phyloP scores from a whole-genome alignment of 805 yeast genomes.

The Candida adriatica region DNA sequence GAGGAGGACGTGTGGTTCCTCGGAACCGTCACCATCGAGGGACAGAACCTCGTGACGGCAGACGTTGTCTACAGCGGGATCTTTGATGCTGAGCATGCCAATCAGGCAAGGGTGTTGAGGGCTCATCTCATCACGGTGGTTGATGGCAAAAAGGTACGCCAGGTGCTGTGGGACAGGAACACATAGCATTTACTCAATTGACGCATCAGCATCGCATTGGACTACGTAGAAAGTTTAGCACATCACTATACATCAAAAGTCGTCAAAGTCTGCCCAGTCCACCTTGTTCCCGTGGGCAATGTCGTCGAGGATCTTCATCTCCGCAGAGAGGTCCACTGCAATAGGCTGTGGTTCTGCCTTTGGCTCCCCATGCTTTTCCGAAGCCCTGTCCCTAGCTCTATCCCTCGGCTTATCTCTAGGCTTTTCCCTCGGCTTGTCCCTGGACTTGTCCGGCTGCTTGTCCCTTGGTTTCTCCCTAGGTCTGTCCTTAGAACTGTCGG shows the following conservation, averaged over 20 bases:
- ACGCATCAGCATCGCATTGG: background rate
- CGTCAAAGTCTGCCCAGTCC: slow-evolving; percentile 21
- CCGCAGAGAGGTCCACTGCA: slow-evolving; percentile 5
- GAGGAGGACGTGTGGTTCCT: slow-evolving; percentile 17
- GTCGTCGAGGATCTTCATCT: slow-evolving; percentile 10
- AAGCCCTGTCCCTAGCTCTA: background rate
- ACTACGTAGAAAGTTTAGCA: no score
- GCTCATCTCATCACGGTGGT: slow-evolving; percentile 14
- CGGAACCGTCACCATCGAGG: slow-evolving; percentile 15
- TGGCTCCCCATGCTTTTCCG: background rate
- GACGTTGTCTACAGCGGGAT: slow-evolving; percentile 20
- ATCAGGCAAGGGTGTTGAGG: slow-evolving; percentile 18
- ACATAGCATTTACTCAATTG: background rate
- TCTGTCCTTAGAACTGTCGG: slow-evolving; percentile 9
- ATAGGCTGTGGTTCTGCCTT: background rate
- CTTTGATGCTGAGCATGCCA: slow-evolving; percentile 21
- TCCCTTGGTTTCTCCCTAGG: slow-evolving; percentile 4
- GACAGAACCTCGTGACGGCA: slow-evolving; percentile 13
- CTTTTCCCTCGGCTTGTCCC: background rate
- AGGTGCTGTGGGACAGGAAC: slow-evolving; percentile 16
- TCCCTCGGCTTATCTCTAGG: background rate
- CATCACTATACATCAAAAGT: slow-evolving; percentile 2
- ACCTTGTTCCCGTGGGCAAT: slow-evolving; percentile 13
- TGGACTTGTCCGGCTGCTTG: slow-evolving; percentile 12
- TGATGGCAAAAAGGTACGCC: slow-evolving; percentile 15